Percentiles rank a stretch among this genome's conserved stretches.
Conservation (phyloP, 805 yeast genomes). For the Candida coleopterorum region DNA sequence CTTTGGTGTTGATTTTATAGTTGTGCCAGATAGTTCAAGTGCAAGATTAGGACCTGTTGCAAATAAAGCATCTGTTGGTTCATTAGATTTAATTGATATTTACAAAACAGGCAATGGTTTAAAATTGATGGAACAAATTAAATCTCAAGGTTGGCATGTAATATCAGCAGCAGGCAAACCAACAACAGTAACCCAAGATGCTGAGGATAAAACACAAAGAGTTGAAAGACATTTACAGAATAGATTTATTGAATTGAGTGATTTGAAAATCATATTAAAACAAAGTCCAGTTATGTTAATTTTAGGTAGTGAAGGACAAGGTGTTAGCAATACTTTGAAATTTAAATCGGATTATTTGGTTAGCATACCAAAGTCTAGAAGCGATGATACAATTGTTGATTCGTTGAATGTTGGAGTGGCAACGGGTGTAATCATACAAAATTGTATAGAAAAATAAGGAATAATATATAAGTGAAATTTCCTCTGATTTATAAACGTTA, state of each 20-base stretch:
- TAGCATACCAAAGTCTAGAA: slow-evolving; percentile 31
- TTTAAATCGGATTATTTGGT: slow-evolving; percentile 52
- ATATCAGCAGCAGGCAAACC: slow-evolving; percentile 51
- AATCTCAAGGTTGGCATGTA: slow-evolving; percentile 64
- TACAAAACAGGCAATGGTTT: slow-evolving; percentile 56
- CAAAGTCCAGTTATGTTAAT: slow-evolving; percentile 63
- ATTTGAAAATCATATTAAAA: slow-evolving; percentile 40
- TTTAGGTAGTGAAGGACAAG: slow-evolving; percentile 82
- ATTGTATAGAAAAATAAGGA: not conserved
- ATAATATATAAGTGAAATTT: too few relatives aligned
- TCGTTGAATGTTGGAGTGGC: slow-evolving; percentile 91
- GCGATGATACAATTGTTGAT: slow-evolving; percentile 45
- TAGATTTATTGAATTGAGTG: slow-evolving; percentile 35
- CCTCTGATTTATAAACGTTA: too few relatives aligned
- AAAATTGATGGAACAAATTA: slow-evolving; percentile 53
- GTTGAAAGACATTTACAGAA: slow-evolving; percentile 24
- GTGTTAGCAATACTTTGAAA: slow-evolving; percentile 65
- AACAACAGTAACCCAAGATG: slow-evolving; percentile 15
- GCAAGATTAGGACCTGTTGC: slow-evolving; percentile 76
- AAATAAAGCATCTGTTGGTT: slow-evolving; percentile 79
- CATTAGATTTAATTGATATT: slow-evolving; percentile 67
- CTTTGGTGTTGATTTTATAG: slow-evolving; percentile 77
- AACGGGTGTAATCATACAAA: slow-evolving; percentile 56
- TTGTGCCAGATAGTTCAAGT: slow-evolving; percentile 63
- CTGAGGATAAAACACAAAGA: slow-evolving; percentile 22